Evolutionary conservation across 1,284 basidiomycete genomes (phyloP).

Genomic region (Paramarasmius palmivorus): DNA sequence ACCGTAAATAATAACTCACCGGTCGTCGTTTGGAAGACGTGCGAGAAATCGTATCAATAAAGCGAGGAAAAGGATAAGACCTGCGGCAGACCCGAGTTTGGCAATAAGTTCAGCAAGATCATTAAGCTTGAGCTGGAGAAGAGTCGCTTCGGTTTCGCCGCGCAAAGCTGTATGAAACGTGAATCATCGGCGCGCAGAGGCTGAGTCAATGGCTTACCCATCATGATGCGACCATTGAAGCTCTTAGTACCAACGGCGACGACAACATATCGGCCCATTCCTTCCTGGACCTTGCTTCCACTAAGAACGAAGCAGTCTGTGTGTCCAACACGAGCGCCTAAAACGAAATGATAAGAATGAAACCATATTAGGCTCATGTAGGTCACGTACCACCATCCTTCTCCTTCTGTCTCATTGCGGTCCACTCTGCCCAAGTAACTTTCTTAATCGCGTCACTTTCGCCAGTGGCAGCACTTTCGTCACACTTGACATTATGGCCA

Average conservation of each 20-base stretch:
- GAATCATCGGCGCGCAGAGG: constrained; percentile 1
- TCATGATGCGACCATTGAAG: constrained; percentile 97
- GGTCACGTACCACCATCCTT: constrained; percentile 18
- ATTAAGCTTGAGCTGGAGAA: constrained; percentile 94
- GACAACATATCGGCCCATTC: constrained; percentile 91
- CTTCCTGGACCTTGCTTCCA: constrained; percentile 94
- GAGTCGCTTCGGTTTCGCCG: constrained; percentile 83
- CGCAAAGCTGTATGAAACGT: constrained; percentile 60
- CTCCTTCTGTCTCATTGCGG: constrained; percentile 41
- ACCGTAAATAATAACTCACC: constrained; percentile 30
- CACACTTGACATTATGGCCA: constrained; percentile 94
- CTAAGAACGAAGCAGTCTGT: constrained; percentile 93
- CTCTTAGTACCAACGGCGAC: constrained; percentile 90
- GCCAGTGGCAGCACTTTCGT: constrained; percentile 95
- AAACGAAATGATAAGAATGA: background rate
- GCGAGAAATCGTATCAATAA: constrained; percentile 97
- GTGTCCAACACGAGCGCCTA: constrained; percentile 41
- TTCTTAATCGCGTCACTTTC: constrained; percentile 97
- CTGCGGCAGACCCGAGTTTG: constrained; percentile 83
- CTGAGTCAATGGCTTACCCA: constrained; percentile 58
- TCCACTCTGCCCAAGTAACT: constrained; percentile 76
- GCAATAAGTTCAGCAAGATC: constrained; percentile 92
- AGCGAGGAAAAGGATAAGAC: constrained; percentile 79
- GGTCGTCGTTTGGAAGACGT: constrained; percentile 65
- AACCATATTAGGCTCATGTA: background rate